phyloP scores from a whole-genome alignment of 2,329 filamentous ascomycete genomes.

The Penicillium glabrum region DNA sequence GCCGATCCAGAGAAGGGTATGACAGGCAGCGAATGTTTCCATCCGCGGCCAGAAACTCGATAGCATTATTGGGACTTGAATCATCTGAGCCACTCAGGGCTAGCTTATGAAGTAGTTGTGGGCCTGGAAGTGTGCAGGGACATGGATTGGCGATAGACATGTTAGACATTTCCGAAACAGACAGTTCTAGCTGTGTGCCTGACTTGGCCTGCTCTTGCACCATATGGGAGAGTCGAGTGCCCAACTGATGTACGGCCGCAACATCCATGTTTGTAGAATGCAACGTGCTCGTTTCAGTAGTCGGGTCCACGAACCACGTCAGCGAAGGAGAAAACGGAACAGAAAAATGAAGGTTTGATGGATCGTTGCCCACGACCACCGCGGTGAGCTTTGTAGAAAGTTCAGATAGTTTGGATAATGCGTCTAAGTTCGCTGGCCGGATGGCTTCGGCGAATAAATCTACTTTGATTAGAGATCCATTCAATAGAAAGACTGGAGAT shows the following conservation, averaged over 20 bases:
- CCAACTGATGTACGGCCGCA: slow-evolving; percentile 28
- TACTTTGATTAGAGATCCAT: slow-evolving; percentile 28
- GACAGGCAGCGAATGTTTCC: slow-evolving; percentile 52
- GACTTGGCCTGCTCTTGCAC: slow-evolving; percentile 23
- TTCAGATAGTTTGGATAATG: slow-evolving; percentile 4
- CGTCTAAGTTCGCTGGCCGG: slow-evolving; percentile 15
- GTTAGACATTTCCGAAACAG: slow-evolving; percentile 13
- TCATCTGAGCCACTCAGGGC: slow-evolving; percentile 48
- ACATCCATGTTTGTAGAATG: slow-evolving; percentile 24
- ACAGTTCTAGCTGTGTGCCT: slow-evolving; percentile 11
- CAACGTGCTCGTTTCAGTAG: slow-evolving; percentile 24
- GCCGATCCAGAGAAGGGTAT: slow-evolving; percentile 62
- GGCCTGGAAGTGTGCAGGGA: slow-evolving; percentile 55
- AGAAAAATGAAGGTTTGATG: not conserved
- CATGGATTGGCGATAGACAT: slow-evolving; percentile 60
- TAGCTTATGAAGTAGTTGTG: slow-evolving; percentile 62
- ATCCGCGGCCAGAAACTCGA: slow-evolving; percentile 62
- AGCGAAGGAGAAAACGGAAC: slow-evolving; percentile 19
- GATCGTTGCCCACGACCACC: slow-evolving; percentile 20
- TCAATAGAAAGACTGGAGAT: slow-evolving; percentile 30
- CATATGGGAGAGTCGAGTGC: slow-evolving; percentile 28
- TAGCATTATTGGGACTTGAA: slow-evolving; percentile 48
- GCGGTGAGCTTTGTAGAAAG: slow-evolving; percentile 23
- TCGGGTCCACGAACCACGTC: slow-evolving; percentile 23
- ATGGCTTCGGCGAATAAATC: slow-evolving; percentile 21